Evolutionary conservation across 768 basidiomycete genomes (phyloP).

Genomic region (Sporobolomyces roseus): DNA sequence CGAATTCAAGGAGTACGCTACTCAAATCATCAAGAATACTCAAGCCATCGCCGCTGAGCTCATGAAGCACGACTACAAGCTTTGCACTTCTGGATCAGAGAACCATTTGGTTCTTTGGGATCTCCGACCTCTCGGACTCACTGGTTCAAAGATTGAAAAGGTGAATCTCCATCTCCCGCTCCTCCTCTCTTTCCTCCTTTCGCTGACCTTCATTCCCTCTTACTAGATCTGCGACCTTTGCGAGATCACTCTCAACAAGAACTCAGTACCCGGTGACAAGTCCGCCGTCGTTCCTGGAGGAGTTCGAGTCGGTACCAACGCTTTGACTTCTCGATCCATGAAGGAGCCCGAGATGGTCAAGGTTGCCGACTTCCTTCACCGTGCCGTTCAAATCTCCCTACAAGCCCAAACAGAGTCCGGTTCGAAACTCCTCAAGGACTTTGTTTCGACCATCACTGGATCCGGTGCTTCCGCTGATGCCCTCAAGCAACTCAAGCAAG

Average conservation of each 20-base stretch:
- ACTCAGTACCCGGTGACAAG: conserved; percentile 93
- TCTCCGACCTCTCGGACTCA: conserved; percentile 80
- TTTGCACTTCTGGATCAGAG: conserved; percentile 94
- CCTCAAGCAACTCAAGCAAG: conserved; percentile 67
- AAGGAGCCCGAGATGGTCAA: conserved; percentile 75
- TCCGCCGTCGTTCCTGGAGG: conserved; percentile 95
- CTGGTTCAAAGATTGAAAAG: conserved; percentile 98
- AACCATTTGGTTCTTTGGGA: conserved; percentile 99
- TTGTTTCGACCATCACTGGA: conserved; percentile 67
- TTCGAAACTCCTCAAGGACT: conserved; percentile 91
- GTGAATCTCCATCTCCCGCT: not conserved
- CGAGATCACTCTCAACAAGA: conserved; percentile 88
- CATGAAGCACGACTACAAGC: conserved; percentile 77
- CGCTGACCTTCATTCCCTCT: not conserved
- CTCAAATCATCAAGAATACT: conserved; percentile 89
- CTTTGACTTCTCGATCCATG: conserved; percentile 93
- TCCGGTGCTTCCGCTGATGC: conserved; percentile 65
- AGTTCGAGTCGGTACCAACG: conserved; percentile 90
- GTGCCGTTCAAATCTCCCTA: conserved; percentile 84
- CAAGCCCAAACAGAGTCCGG: conserved; percentile 91
- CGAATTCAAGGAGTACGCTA: conserved; percentile 83
- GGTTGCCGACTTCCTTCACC: conserved; percentile 88
- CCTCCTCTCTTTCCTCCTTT: not conserved
- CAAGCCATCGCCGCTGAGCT: conserved; percentile 67
- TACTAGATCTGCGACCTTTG: conserved; percentile 78